phyloP scores from a whole-genome alignment of 164 flowering plant genomes.

The Aristolochia fimbriata region DNA sequence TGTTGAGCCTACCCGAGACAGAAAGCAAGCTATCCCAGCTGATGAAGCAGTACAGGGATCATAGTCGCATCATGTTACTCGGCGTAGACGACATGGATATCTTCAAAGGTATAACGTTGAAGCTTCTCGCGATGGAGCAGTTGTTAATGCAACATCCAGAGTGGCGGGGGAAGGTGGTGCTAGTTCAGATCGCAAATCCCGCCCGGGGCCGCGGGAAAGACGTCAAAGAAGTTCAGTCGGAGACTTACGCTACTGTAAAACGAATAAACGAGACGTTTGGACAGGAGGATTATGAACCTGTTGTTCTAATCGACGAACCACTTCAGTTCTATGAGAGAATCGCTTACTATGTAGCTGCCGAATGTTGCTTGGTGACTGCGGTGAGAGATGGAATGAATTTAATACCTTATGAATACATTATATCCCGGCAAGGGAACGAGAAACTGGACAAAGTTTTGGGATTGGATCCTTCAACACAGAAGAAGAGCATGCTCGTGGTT shows the following conservation, averaged over 20 bases:
- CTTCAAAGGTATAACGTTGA: conserved; percentile 66
- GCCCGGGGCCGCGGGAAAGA: conserved; percentile 68
- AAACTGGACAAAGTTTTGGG: conserved; percentile 43
- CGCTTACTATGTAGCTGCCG: conserved; percentile 65
- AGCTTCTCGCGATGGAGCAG: conserved; percentile 72
- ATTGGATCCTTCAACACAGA: conserved; percentile 22
- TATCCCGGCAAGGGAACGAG: conserved; percentile 55
- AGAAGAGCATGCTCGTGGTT: conserved; percentile 68
- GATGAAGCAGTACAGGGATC: conserved; percentile 29
- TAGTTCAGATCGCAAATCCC: conserved; percentile 71
- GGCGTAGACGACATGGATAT: conserved; percentile 83
- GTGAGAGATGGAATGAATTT: conserved; percentile 84
- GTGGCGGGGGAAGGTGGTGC: conserved; percentile 58
- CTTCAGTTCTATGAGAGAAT: conserved; percentile 46
- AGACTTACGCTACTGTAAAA: conserved; percentile 39
- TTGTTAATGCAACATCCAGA: conserved; percentile 55
- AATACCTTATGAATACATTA: conserved; percentile 62
- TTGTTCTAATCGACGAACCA: conserved; percentile 41
- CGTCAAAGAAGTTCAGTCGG: conserved; percentile 57
- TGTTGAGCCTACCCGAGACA: conserved; percentile 48
- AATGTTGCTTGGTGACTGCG: conserved; percentile 46
- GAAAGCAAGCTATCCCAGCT: conserved; percentile 48
- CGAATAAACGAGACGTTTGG: conserved; percentile 51
- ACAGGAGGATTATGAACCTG: conserved; percentile 43
- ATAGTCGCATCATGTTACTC: conserved; percentile 38